A percentile compares a stretch with the other conserved stretches of the same genome.
These are phyloP conservation scores for Sordariomycetes sp. DNA, from an alignment of 2,329 filamentous ascomycete species.

Conservation along the genomic window DNA sequence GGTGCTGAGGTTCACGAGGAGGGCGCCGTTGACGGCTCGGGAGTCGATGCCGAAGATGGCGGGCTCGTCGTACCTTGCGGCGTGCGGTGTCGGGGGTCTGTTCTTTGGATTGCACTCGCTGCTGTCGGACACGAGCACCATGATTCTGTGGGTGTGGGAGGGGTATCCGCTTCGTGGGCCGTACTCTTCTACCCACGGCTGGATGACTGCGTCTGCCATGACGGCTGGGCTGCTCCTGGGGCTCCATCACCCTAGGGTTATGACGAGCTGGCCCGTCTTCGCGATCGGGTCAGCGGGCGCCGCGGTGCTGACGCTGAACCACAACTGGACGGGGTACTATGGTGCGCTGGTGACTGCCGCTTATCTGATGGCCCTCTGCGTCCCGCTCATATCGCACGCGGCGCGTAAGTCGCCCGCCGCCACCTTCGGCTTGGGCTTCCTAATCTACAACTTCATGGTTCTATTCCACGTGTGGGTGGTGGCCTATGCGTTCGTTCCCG, in stretches of 20 bases:
- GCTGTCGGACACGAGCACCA: constrained; percentile 92
- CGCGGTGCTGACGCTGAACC: constrained; percentile 59
- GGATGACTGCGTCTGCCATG: constrained; percentile 79
- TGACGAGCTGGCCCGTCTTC: constrained; percentile 68
- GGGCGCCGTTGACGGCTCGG: constrained; percentile 33
- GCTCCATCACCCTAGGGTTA: constrained; percentile 56
- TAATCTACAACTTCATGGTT: constrained; percentile 85
- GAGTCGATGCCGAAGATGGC: constrained; percentile 25
- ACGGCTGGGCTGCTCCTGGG: constrained; percentile 65
- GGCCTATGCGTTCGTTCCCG: constrained; percentile 94
- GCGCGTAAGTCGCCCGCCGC: constrained; percentile 62
- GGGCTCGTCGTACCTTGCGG: constrained; percentile 58
- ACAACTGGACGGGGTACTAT: constrained; percentile 82
- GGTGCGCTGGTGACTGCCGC: constrained; percentile 63
- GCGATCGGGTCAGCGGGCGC: constrained; percentile 69
- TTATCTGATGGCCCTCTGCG: constrained; percentile 71
- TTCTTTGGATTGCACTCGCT: constrained; percentile 87
- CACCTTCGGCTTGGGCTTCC: constrained; percentile 79
- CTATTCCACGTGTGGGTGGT: constrained; percentile 99
- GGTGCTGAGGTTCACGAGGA: constrained; percentile 61
- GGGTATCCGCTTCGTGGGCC: constrained; percentile 86
- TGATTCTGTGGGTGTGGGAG: constrained; percentile 98
- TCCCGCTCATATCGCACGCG: constrained; percentile 63
- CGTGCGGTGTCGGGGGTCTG: constrained; percentile 67
- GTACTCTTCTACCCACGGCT: constrained; percentile 78